Conservation (phyloP, 192 early-diverging fungal species). For the Rhizophagus clarus region DNA sequence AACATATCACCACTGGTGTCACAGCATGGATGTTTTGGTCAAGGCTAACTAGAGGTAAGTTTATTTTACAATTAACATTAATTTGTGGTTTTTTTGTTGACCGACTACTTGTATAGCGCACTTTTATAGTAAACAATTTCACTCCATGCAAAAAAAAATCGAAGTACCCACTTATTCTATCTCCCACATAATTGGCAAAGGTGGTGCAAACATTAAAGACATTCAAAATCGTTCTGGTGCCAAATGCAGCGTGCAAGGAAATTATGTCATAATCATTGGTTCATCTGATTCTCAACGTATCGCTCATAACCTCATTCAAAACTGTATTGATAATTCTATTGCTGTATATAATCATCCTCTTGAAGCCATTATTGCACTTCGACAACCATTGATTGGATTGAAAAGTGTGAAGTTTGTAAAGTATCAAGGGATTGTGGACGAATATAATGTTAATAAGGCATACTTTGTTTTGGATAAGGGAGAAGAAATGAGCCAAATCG, state of each 20-base stretch:
- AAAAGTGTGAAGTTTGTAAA: not conserved
- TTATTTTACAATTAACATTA: too few species aligned
- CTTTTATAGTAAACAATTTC: too few species aligned
- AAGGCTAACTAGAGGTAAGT: too few species aligned
- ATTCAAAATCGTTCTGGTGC: not conserved
- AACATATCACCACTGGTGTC: too few species aligned
- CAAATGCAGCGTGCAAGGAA: not conserved
- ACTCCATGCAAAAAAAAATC: not conserved
- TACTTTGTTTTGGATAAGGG: not conserved
- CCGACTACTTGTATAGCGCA: too few species aligned
- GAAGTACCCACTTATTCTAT: not conserved
- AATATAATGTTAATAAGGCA: not conserved
- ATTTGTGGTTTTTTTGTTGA: too few species aligned
- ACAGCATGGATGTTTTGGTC: too few species aligned
- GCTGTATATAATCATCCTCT: not conserved
- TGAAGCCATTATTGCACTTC: constrained; percentile 10
- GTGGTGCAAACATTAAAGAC: not conserved
- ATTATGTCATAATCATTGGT: not conserved
- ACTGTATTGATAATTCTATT: not conserved
- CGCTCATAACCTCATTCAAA: not conserved
- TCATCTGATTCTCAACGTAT: not conserved
- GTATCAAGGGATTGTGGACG: not conserved
- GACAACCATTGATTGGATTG: not conserved
- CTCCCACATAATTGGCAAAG: not conserved
- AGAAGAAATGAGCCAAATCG: not conserved